A percentile compares a stretch with the other conserved stretches of the same genome.
Evolutionary conservation across 129 eudicot species (phyloP).

Genomic region (Silybum marianum): DNA sequence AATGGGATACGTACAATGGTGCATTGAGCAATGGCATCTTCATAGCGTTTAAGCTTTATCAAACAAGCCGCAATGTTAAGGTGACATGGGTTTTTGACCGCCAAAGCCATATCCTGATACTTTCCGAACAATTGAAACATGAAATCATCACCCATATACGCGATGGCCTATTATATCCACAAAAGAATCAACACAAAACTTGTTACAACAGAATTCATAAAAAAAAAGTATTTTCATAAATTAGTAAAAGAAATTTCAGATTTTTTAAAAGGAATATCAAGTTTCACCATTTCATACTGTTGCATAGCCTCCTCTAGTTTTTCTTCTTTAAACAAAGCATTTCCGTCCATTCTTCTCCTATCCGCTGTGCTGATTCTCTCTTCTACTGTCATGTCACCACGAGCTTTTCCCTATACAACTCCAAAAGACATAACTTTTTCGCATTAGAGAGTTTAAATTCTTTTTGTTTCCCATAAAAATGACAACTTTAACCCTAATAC

Average conservation of each 20-base stretch:
- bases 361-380: slow-evolving; percentile 96
- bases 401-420: slow-evolving; percentile 95
- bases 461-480: background rate
- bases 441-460: background rate
- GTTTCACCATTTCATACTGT: slow-evolving; percentile 90
- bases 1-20: slow-evolving; percentile 58
- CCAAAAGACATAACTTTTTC: background rate
- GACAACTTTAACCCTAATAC: slow-evolving; percentile 6
- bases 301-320: slow-evolving; percentile 93
- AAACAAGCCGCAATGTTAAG: slow-evolving; percentile 95
- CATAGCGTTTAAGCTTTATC: slow-evolving; percentile 82
- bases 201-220: slow-evolving; percentile 17
- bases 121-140: slow-evolving; percentile 97
- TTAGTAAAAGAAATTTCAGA: background rate
- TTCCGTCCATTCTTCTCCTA: slow-evolving; percentile 96
- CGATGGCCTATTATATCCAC: slow-evolving; percentile 66
- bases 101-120: slow-evolving; percentile 96
- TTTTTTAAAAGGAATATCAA: background rate
- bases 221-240: background rate
- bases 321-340: slow-evolving; percentile 83
- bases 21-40: slow-evolving; percentile 92
- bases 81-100: slow-evolving; percentile 94
- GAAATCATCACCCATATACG: slow-evolving; percentile 98
- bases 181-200: background rate
- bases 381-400: slow-evolving; percentile 97